Evolutionary conservation across 805 yeast species (phyloP), one percentile per base, ranked within the genome.

Genomic region (Hanseniaspora guilliermondii): DNA sequence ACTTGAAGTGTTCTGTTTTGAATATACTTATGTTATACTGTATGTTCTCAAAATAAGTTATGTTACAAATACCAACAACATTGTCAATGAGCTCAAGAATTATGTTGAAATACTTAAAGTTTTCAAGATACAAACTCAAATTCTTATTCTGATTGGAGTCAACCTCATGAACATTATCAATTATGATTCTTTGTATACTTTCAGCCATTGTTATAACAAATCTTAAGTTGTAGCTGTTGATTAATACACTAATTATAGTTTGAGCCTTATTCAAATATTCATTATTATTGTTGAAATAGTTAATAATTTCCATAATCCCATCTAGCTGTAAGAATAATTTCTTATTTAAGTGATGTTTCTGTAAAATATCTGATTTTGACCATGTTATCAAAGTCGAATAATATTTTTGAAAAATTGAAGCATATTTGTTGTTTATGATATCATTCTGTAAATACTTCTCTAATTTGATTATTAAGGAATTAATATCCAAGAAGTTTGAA

Each of bases 381-480:
- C 37, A 17, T 37, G 38, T 14, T 6, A 52, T 44, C 17, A 52
- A 17, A 27, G n/a, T 14, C 4, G 21, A 36, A 16, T 52, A 52
- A n/a, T 42, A 24, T 11, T 52, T 39, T 27, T 52, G 47, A 9
- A 44, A 32, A 11, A 21, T 27, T 14, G 40, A 16, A 14, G n/a
- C n/a, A 19, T 49, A 49, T 35, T 42, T 49, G 37, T 35, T 49
- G 24, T n/a, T 24, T 8, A 35, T 41, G 17, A 49, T 35, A 16
- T 52, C 49, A 16, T 44, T 21, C 14, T 52, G 27, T 16, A 52
- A 8, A 27, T 44, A 52, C 14, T 44, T 38, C 27, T 42, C 33
- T n/a, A 52, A n/a, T 16, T 36, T 44, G 12, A 17, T 37, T 8
- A 52, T 52, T 4, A 40, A 16, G 16, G 32, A 27, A 8, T 44